A percentile compares a stretch with the other conserved stretches of the same genome.
Conservation (phyloP, 2,329 filamentous ascomycete species). For the Onygena corvina region DNA sequence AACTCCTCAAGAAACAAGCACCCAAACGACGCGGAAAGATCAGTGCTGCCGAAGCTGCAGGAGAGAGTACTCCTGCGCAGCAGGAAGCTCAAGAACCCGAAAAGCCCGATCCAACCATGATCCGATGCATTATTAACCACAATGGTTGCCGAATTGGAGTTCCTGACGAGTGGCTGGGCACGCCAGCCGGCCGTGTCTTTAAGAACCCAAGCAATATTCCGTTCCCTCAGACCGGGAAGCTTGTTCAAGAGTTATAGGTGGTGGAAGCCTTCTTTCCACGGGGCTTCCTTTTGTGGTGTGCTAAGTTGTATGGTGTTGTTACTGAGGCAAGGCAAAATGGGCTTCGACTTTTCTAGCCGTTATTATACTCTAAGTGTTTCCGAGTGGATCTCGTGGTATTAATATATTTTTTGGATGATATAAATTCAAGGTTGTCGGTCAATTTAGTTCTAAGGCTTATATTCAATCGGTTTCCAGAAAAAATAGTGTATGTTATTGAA, state of each 20-base stretch:
- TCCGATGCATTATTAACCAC: slow-evolving; percentile 35
- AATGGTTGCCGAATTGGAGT: slow-evolving; percentile 34
- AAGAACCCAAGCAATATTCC: slow-evolving; percentile 17
- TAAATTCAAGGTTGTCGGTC: too few species aligned
- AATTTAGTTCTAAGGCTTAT: too few species aligned
- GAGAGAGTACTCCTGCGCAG: slow-evolving; percentile 29
- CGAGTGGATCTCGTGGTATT: too few species aligned
- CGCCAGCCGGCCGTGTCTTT: slow-evolving; percentile 32
- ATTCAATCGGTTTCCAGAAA: too few species aligned
- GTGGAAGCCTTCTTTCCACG: slow-evolving; percentile 7
- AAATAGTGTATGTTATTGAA: too few species aligned
- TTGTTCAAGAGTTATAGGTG: slow-evolving; percentile 31
- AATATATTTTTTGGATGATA: too few species aligned
- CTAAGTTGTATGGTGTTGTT: neutral
- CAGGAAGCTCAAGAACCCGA: slow-evolving; percentile 28
- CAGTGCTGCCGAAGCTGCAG: slow-evolving; percentile 33
- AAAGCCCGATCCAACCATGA: slow-evolving; percentile 34
- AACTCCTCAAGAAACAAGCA: slow-evolving; percentile 54
- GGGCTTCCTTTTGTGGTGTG: neutral
- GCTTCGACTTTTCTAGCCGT: too few species aligned
- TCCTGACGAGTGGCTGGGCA: slow-evolving; percentile 39
- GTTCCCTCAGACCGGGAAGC: slow-evolving; percentile 18
- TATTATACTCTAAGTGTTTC: too few species aligned
- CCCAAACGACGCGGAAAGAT: slow-evolving; percentile 46
- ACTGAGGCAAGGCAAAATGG: too few species aligned